phyloP scores from a whole-genome alignment of 805 yeast species.

The Cyberlindnera subsufficiens region DNA sequence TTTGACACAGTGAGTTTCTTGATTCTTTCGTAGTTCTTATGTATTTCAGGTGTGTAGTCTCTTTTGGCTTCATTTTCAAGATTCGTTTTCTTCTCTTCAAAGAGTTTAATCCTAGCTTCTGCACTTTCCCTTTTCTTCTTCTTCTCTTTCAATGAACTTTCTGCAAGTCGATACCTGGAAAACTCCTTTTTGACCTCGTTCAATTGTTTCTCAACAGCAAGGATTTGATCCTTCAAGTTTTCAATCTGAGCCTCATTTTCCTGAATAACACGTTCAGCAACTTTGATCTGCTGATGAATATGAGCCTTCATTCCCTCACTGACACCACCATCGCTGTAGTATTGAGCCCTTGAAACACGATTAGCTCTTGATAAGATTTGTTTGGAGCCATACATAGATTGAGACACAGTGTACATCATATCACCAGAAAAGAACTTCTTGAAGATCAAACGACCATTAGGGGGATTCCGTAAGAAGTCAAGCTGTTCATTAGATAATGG shows the following conservation, averaged over 20 bases:
- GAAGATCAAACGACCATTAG: conserved; percentile 41
- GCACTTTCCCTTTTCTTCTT: conserved; percentile 16
- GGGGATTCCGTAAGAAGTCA: conserved; percentile 27
- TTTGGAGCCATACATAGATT: conserved; percentile 60
- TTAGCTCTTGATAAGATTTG: conserved; percentile 31
- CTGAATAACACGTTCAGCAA: conserved; percentile 6
- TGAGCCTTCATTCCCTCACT: conserved; percentile 14
- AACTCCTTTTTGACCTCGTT: background rate
- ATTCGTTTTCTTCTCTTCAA: conserved; percentile 26
- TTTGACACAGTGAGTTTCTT: conserved; percentile 16
- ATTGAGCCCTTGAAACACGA: conserved; percentile 3
- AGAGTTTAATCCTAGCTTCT: conserved; percentile 23
- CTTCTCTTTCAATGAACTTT: conserved; percentile 5
- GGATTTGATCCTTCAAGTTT: conserved; percentile 2
- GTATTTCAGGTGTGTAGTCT: conserved; percentile 35
- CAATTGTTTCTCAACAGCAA: background rate
- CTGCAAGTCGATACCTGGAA: conserved; percentile 2
- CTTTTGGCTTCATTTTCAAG: conserved; percentile 32
- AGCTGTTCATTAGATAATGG: conserved; percentile 37
- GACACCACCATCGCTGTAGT: conserved; percentile 18
- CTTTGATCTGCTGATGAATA: conserved; percentile 11
- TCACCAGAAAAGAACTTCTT: conserved; percentile 57
- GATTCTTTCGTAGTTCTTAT: conserved; percentile 28
- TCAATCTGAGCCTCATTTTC: conserved; percentile 7
- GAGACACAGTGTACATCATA: conserved; percentile 40